Evolutionary conservation across 768 basidiomycete genomes (phyloP).

Genomic region (Russula vinacea): DNA sequence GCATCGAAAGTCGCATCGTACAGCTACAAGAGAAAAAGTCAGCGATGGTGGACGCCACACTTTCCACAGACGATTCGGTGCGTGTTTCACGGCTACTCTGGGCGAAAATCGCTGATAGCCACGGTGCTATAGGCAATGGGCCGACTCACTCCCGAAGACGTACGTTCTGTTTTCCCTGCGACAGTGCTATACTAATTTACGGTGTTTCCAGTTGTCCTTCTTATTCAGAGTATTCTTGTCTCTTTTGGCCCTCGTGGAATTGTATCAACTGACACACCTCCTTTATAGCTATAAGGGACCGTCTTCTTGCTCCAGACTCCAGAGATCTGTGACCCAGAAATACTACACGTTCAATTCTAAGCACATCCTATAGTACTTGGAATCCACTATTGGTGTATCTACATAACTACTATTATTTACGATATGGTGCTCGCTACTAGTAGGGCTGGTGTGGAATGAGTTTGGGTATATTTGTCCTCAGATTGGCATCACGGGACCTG

Average conservation of each 20-base stretch:
- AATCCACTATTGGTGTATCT: neutral
- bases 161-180: slow-evolving; percentile 29
- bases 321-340: neutral
- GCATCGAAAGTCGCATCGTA: slow-evolving; percentile 92
- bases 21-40: slow-evolving; percentile 98
- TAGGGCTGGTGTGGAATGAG: neutral
- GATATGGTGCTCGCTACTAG: neutral
- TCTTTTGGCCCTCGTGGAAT: neutral
- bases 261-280: slow-evolving; percentile 1
- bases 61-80: slow-evolving; percentile 78
- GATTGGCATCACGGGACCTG: neutral
- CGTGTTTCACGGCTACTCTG: slow-evolving; percentile 30
- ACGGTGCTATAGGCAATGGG: slow-evolving; percentile 71
- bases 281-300: slow-evolving; percentile 12
- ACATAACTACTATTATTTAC: neutral
- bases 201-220: slow-evolving; percentile 40
- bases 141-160: slow-evolving; percentile 80
- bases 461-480: slow-evolving; percentile 12
- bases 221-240: slow-evolving; percentile 44
- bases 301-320: neutral
- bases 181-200: slow-evolving; percentile 16
- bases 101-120: slow-evolving; percentile 20
- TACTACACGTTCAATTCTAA: neutral
- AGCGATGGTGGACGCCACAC: slow-evolving; percentile 88
- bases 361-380: neutral